Conservation (phyloP, 257 asterid species). For the Ilex asprella region DNA sequence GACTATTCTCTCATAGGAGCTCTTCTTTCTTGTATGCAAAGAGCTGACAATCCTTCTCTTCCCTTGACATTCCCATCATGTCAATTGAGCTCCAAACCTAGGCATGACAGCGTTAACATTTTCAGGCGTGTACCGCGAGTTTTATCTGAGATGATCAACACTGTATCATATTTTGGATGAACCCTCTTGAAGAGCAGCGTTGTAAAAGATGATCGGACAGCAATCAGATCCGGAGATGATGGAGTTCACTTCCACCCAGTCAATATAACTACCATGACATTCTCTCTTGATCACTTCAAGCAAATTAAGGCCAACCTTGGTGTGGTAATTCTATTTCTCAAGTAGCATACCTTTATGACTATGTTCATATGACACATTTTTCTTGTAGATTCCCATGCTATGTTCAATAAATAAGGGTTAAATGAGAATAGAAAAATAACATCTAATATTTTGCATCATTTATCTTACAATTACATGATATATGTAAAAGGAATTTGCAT, state of each 20-base stretch:
- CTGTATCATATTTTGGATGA: constrained; percentile 51
- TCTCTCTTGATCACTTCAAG: constrained; percentile 45
- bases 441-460: too few relatives aligned
- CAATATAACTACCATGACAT: constrained; percentile 29
- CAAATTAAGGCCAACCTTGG: constrained; percentile 42
- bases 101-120: neutral
- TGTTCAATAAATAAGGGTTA: too few relatives aligned
- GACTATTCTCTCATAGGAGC: constrained; percentile 79
- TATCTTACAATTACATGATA: too few relatives aligned
- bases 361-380: too few relatives aligned
- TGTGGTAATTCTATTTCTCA: constrained; percentile 25
- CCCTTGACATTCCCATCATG: constrained; percentile 20
- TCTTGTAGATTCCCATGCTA: too few relatives aligned
- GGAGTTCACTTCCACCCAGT: constrained; percentile 56
- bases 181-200: constrained; percentile 44
- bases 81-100: constrained; percentile 24
- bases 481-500: too few relatives aligned
- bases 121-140: neutral
- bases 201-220: constrained; percentile 39
- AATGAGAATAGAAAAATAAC: too few relatives aligned
- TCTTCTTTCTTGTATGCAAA: constrained; percentile 56
- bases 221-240: constrained; percentile 52
- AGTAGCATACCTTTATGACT: too few relatives aligned
- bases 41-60: constrained; percentile 48
- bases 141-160: constrained; percentile 18